Conservation (phyloP, 2,329 filamentous ascomycete genomes). For the Neurospora sp. region DNA sequence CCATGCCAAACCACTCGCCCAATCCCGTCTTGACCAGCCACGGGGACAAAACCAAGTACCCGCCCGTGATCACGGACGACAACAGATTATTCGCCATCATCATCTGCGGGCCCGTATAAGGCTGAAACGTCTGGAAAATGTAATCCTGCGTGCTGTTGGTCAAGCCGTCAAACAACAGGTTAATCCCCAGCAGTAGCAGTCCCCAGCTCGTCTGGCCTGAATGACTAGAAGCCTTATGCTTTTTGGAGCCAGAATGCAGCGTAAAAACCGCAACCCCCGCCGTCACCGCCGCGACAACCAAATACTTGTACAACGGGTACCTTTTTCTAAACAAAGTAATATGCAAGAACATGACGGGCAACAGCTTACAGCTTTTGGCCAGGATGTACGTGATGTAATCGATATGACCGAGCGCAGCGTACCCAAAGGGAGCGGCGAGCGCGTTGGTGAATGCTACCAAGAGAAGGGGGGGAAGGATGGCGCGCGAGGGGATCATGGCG, state of each 20-base stretch:
- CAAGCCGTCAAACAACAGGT: conserved; percentile 88
- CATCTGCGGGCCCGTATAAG: conserved; percentile 92
- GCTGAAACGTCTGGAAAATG: conserved; percentile 71
- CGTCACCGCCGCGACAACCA: conserved; percentile 84
- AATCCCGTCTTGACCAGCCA: conserved; percentile 61
- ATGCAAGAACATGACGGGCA: conserved; percentile 98
- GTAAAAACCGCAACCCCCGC: conserved; percentile 92
- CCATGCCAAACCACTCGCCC: conserved; percentile 55
- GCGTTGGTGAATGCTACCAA: conserved; percentile 78
- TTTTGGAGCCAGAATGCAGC: conserved; percentile 59
- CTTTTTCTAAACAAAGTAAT: conserved; percentile 79
- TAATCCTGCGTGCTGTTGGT: conserved; percentile 97
- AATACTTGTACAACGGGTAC: conserved; percentile 94
- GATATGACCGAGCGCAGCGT: conserved; percentile 83
- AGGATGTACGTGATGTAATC: conserved; percentile 98
- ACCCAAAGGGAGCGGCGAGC: conserved; percentile 90
- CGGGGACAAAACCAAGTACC: conserved; percentile 69
- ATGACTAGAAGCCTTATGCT: conserved; percentile 19
- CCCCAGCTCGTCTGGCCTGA: conserved; percentile 63
- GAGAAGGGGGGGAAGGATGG: conserved; percentile 63
- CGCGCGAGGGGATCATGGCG: conserved; percentile 65
- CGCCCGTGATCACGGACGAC: conserved; percentile 63
- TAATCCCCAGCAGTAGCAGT: conserved; percentile 72
- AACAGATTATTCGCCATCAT: conserved; percentile 97
- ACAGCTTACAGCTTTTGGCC: conserved; percentile 93